Evolutionary conservation across 345 rosid genomes (phyloP).

Genomic region (Hypericum perforatum): DNA sequence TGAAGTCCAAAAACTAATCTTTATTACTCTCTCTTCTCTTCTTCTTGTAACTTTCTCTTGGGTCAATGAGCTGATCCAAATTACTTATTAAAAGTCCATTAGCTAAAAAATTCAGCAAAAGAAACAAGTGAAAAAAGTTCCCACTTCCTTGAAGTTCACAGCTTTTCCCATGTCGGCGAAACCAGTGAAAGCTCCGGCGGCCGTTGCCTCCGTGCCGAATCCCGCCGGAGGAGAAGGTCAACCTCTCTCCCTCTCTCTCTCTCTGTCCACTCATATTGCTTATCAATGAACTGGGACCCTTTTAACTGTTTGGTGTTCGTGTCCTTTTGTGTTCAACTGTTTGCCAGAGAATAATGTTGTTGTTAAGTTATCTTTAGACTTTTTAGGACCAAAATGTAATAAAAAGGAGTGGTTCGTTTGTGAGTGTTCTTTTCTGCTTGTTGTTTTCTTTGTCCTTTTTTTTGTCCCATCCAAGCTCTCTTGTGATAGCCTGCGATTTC

Average conservation of each 20-base stretch:
- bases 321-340: too few relatives aligned
- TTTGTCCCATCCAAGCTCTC: too few relatives aligned
- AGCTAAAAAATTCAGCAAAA: too few relatives aligned
- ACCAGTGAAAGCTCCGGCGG: slow-evolving; percentile 35
- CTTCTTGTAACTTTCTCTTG: background rate
- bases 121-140: slow-evolving; percentile 1
- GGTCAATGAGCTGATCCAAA: slow-evolving; percentile 16
- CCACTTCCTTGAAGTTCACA: background rate
- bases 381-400: too few relatives aligned
- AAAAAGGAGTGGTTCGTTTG: too few relatives aligned
- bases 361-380: too few relatives aligned
- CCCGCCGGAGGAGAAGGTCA: slow-evolving; percentile 29
- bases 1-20: background rate
- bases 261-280: background rate
- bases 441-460: too few relatives aligned
- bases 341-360: too few relatives aligned
- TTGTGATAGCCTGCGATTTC: too few relatives aligned
- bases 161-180: background rate
- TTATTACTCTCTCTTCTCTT: background rate
- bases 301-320: too few relatives aligned
- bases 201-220: slow-evolving; percentile 14
- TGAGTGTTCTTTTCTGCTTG: too few relatives aligned
- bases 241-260: background rate
- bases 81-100: slow-evolving; percentile 6
- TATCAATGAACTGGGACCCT: background rate